A percentile compares a stretch with the other conserved stretches of the same genome.
These are phyloP conservation scores for Tothia fuscella DNA, from an alignment of 2,329 filamentous ascomycete genomes.

Conservation along the genomic window DNA sequence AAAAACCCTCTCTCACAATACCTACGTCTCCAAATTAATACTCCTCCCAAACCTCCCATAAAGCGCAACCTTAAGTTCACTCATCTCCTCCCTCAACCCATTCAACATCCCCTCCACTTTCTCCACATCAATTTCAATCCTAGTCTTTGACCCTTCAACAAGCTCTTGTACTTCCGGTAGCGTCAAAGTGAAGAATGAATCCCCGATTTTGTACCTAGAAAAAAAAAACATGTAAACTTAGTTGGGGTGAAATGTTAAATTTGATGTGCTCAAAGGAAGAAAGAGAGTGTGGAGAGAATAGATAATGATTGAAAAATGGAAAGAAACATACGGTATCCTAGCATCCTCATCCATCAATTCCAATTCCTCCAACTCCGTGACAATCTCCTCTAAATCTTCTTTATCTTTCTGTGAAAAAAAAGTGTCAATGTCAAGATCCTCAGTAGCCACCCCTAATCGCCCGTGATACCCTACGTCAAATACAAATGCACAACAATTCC, in stretches of 20 bases:
- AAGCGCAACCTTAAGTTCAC: slow-evolving; percentile 75
- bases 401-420: slow-evolving; percentile 69
- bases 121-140: slow-evolving; percentile 65
- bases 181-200: slow-evolving; percentile 82
- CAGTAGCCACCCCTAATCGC: no score
- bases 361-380: slow-evolving; percentile 83
- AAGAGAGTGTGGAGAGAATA: background rate
- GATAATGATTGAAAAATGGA: background rate
- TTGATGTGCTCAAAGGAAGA: background rate
- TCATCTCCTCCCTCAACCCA: slow-evolving; percentile 73
- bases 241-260: slow-evolving; percentile 8
- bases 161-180: slow-evolving; percentile 79
- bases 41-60: slow-evolving; percentile 93
- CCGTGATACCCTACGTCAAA: no score
- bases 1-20: no score
- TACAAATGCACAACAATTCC: no score
- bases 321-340: slow-evolving; percentile 61
- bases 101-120: slow-evolving; percentile 65
- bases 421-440: background rate
- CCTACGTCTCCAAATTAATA: slow-evolving; percentile 87
- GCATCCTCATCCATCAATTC: slow-evolving; percentile 95
- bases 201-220: slow-evolving; percentile 84
- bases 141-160: slow-evolving; percentile 57
- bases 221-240: slow-evolving; percentile 8
- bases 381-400: slow-evolving; percentile 90